Percentiles rank a stretch among this genome's conserved stretches.
Conservation (phyloP, 306 rosid species). For the Lathyrus oleraceus region DNA sequence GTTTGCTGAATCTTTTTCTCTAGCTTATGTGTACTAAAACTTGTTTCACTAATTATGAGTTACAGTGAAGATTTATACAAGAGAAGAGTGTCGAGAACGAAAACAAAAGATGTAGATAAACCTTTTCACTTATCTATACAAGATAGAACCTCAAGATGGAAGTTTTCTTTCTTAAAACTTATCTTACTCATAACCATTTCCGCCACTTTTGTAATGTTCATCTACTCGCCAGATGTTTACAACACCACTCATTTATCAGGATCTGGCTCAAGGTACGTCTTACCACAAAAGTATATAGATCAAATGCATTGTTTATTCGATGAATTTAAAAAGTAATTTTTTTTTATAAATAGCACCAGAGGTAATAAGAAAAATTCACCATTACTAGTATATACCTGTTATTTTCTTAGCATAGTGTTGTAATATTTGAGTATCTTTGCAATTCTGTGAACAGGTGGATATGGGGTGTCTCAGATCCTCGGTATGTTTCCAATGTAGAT, state of each 20-base stretch:
- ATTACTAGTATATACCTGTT: neutral
- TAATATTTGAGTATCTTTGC: neutral
- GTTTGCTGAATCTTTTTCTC: neutral
- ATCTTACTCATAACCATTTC: conserved; percentile 54
- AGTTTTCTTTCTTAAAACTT: conserved; percentile 61
- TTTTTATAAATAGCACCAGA: too few species aligned
- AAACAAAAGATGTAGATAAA: conserved; percentile 56
- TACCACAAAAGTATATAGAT: too few species aligned
- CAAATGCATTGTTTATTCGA: too few species aligned
- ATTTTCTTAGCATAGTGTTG: neutral
- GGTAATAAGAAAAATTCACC: neutral
- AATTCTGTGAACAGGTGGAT: conserved; percentile 71
- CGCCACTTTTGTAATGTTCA: conserved; percentile 63
- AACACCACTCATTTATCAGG: conserved; percentile 50
- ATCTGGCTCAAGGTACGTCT: conserved; percentile 53
- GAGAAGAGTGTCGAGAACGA: conserved; percentile 60
- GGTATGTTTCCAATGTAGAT: conserved; percentile 53
- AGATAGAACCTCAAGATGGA: conserved; percentile 74
- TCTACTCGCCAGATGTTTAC: conserved; percentile 74
- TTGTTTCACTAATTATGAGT: conserved; percentile 27
- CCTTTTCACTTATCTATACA: conserved; percentile 61
- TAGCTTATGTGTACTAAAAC: conserved; percentile 9
- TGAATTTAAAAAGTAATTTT: too few species aligned
- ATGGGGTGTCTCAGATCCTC: conserved; percentile 77
- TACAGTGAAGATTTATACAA: conserved; percentile 69